Base-by-base conservation (phyloP, 768 basidiomycete species). In the Phanerochaete sordida region DNA sequence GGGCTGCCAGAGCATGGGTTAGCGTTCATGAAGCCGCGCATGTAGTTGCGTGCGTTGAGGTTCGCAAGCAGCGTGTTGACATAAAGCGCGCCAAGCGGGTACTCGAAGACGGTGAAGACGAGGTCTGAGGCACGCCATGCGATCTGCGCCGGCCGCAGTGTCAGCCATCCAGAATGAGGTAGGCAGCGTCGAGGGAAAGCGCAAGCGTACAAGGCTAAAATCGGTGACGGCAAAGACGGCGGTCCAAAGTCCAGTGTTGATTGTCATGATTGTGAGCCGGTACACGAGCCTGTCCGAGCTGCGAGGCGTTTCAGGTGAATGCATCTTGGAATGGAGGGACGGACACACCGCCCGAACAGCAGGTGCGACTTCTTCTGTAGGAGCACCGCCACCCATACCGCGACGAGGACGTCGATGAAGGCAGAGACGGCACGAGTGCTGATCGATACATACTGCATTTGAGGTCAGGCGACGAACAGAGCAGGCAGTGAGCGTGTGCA, bases 21-120 rank as follows among this genome's bases (percentile, higher is more conserved):
- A n/a, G n/a, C n/a, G n/a, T n/a, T n/a, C n/a, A n/a, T n/a, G 33
- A 35, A 6, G 47, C 19, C 24, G 30, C 51, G 51, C 51, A 59
- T 13, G 50, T 45, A 59, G 21, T 46, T 13, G n/a, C 58, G 58
- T 5, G 51, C 50, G 53, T 60, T 60, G 21, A 55, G 45, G 53
- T 60, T 60, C 15, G 52, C 59, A 26, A 60, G 52, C 3, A 60
- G 52, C 53, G 45, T 45, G 45, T 60, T 60, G 31, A 55, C 46
- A 46, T 60, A 60, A 3, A 60, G 53, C 9, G 45, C 46, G 9
- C 52, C 30, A 19, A 60, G 53, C 9, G 53, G 46, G 46, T 26
- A 55, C 31, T 60, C 59, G 28, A 55, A n/a, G 15, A 27, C 45
- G 19, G 45, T 35, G 59, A 48, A 60, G 24, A 35, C 52, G 3